Percentiles rank a stretch among this genome's conserved stretches.
phyloP scores from a whole-genome alignment of 2,329 filamentous ascomycete species.

The Xylariaceae sp. region DNA sequence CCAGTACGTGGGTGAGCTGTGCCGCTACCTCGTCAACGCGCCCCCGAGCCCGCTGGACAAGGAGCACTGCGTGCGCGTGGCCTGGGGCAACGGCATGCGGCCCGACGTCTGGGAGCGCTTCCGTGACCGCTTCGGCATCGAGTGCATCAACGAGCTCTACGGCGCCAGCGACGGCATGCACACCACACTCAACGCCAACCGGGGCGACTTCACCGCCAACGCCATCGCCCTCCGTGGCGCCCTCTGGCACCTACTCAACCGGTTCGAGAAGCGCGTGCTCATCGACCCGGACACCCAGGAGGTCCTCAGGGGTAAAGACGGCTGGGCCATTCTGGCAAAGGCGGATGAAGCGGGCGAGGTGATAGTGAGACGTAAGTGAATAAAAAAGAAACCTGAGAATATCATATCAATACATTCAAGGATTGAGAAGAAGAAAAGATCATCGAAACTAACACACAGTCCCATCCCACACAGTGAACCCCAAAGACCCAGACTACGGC shows the following conservation, averaged over 20 bases:
- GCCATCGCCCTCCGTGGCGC: slow-evolving; percentile 65
- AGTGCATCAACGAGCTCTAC: slow-evolving; percentile 66
- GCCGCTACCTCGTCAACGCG: slow-evolving; percentile 65
- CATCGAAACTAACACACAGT: no score
- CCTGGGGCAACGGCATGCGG: slow-evolving; percentile 62
- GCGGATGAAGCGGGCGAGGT: slow-evolving; percentile 61
- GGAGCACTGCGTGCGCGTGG: slow-evolving; percentile 49
- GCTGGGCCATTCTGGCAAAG: slow-evolving; percentile 58
- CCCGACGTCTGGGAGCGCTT: slow-evolving; percentile 65
- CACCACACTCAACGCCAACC: slow-evolving; percentile 49
- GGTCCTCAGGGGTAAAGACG: slow-evolving; percentile 57
- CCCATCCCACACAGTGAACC: slow-evolving; percentile 15
- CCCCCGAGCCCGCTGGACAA: slow-evolving; percentile 55
- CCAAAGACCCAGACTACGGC: slow-evolving; percentile 51
- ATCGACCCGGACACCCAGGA: slow-evolving; percentile 64
- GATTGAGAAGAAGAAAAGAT: background rate
- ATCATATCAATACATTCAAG: background rate
- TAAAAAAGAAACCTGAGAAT: no score
- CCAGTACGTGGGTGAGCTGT: slow-evolving; percentile 73
- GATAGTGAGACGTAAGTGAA: slow-evolving; percentile 48
- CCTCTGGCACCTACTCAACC: slow-evolving; percentile 47
- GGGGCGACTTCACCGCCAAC: slow-evolving; percentile 55
- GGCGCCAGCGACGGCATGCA: slow-evolving; percentile 69
- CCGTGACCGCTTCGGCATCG: slow-evolving; percentile 55
- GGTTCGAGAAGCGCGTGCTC: slow-evolving; percentile 59